Base-by-base conservation (phyloP, 805 yeast species). In the Tetrapisispora phaffii region DNA sequence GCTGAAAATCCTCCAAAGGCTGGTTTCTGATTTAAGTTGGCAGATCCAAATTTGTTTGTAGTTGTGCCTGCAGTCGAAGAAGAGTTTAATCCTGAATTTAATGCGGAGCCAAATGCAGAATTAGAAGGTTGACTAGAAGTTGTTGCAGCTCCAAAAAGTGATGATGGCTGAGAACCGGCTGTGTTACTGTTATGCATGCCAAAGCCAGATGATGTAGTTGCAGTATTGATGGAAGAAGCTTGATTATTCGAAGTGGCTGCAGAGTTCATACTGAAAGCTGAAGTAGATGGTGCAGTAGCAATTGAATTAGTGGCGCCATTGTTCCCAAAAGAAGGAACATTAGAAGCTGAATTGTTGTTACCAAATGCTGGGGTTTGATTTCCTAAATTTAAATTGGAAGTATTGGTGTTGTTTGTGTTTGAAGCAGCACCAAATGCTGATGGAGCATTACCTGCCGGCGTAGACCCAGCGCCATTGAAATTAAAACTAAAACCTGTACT, bases 401-500 rank as follows among this genome's bases (percentile, higher is more conserved):
- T 39, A 7, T 17, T 28, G 22, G 37, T 19, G 5, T 16, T 19
- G 20, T 47, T 49, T 21, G 46, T 28, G 22, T 48, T 42, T 3
- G 47, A 22, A 17, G 55, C 58, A 42, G 53, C 53, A 2, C 52
- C 36, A 19, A 52, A 50, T 8, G 51, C 45, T n/a, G 53, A 41
- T 20, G 50, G 47, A 35, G 51, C 45, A 9, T 15, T 24, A 13
- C 15, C 13, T 5, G 34, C 42, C 21, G 47, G 13, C 17, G 22
- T 22, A 7, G 44, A 41, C 29, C 41, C 23, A 15, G 37, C 41
- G 6, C 34, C 41, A 32, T 19, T 23, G 16, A 7, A 15, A n/a
- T 28, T 28, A 17, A 36, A 33, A 15, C 22, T 23, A 35, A 45
- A 45, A 22, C 39, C 34, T 24, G 39, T 19, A 9, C 15, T n/a